phyloP scores from a whole-genome alignment of 177 flowering plant genomes.

The Vitis hybrid region DNA sequence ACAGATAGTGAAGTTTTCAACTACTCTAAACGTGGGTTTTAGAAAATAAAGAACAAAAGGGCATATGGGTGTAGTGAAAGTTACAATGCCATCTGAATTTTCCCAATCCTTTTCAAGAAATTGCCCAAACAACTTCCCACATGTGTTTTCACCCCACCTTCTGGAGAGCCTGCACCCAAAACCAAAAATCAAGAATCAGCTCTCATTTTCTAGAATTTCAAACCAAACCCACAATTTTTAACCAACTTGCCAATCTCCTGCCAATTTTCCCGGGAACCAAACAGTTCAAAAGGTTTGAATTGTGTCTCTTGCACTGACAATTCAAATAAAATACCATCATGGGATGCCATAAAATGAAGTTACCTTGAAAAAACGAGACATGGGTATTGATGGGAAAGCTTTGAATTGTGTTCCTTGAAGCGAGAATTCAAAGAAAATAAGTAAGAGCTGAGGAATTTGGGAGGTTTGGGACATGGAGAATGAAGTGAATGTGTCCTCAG shows the following conservation, averaged over 20 bases:
- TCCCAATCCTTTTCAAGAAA: constrained; percentile 7
- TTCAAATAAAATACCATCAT: neutral
- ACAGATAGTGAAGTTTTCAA: neutral
- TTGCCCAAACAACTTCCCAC: constrained; percentile 14
- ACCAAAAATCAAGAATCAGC: neutral
- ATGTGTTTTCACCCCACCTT: constrained; percentile 3
- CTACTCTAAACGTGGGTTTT: neutral
- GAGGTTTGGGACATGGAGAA: constrained; percentile 9
- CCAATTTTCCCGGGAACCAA: neutral
- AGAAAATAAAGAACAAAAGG: neutral
- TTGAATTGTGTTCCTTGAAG: constrained; percentile 21
- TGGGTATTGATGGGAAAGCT: constrained; percentile 16
- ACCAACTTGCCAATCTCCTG: neutral
- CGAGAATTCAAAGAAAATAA: constrained; percentile 16
- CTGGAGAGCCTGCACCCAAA: constrained; percentile 31
- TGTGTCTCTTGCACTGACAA: neutral
- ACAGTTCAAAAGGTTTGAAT: neutral
- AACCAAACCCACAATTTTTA: too few species aligned
- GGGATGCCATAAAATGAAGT: neutral
- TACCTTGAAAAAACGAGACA: constrained; percentile 26
- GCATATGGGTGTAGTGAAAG: constrained; percentile 1
- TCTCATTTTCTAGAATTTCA: neutral
- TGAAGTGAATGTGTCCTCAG: constrained; percentile 24
- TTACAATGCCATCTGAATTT: constrained; percentile 19
- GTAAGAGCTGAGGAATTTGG: constrained; percentile 2